These are phyloP conservation scores for Septoria petroselini DNA, from an alignment of 2,329 filamentous ascomycete genomes.

Conservation along the genomic window DNA sequence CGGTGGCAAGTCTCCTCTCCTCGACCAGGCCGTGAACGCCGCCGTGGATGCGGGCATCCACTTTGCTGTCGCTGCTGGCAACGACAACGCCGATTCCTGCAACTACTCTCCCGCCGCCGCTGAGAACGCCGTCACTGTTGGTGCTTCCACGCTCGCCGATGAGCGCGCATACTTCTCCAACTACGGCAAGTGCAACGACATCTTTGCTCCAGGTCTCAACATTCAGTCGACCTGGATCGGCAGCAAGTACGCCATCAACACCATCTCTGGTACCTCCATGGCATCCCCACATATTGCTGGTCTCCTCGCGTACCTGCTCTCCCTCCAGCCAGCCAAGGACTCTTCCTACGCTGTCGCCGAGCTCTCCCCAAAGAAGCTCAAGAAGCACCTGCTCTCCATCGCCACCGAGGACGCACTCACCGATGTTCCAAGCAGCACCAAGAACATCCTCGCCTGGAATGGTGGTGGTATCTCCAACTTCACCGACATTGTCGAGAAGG, in stretches of 20 bases:
- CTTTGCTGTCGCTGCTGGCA: slow-evolving; percentile 97
- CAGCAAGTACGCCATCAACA: slow-evolving; percentile 93
- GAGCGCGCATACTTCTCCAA: slow-evolving; percentile 99
- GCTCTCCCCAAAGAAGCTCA: slow-evolving; percentile 91
- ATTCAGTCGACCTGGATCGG: slow-evolving; percentile 98
- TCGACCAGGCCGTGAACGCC: slow-evolving; percentile 90
- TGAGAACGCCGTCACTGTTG: slow-evolving; percentile 88
- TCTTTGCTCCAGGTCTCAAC: slow-evolving; percentile 88
- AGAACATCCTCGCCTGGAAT: slow-evolving; percentile 98
- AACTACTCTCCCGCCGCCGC: slow-evolving; percentile 97
- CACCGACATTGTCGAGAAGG: slow-evolving; percentile 45
- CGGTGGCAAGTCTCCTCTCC: slow-evolving; percentile 89
- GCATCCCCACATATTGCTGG: slow-evolving; percentile 95
- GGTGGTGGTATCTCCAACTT: slow-evolving; percentile 93
- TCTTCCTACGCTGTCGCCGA: slow-evolving; percentile 87
- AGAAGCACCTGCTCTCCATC: slow-evolving; percentile 79
- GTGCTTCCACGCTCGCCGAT: slow-evolving; percentile 87
- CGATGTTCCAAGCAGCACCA: slow-evolving; percentile 80
- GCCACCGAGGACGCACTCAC: slow-evolving; percentile 74
- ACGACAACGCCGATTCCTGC: slow-evolving; percentile 97
- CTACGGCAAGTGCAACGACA: slow-evolving; percentile 98
- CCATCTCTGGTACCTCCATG: slow-evolving; percentile 99
- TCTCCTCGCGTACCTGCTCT: slow-evolving; percentile 96
- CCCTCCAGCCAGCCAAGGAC: slow-evolving; percentile 84
- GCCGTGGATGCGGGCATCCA: slow-evolving; percentile 88